A percentile compares a stretch with the other conserved stretches of the same genome.
Evolutionary conservation across 345 rosid genomes (phyloP).

Genomic region (Eucalyptus sp.): DNA sequence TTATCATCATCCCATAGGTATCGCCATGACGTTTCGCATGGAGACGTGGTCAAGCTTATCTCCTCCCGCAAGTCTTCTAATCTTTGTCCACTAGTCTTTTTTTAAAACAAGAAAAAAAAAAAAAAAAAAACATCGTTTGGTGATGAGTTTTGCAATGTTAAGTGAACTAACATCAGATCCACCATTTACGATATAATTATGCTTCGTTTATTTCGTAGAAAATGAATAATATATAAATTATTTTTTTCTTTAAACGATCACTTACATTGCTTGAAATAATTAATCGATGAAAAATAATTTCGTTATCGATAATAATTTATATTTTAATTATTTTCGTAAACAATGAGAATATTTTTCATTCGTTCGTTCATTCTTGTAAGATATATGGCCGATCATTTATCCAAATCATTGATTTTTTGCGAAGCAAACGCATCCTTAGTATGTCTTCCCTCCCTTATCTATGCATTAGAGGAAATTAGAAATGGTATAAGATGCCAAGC

Average conservation of each 20-base stretch:
- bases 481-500: not conserved
- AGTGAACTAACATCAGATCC: not conserved
- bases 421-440: fast-evolving
- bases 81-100: not conserved
- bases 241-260: not conserved
- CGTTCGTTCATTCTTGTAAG: not conserved
- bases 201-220: fast-evolving
- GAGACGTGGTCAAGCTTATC: not conserved
- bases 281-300: not conserved
- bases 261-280: not conserved
- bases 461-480: not conserved
- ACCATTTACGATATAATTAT: not conserved
- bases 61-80: not conserved
- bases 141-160: not conserved
- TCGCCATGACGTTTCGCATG: not conserved
- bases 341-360: not conserved
- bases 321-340: not conserved
- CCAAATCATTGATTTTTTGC: fast-evolving
- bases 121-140: not conserved
- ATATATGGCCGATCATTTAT: fast-evolving
- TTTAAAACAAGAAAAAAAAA: too few relatives aligned
- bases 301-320: not conserved
- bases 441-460: not conserved
- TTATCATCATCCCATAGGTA: not conserved
- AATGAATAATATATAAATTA: not conserved